Percentiles rank a stretch among this genome's conserved stretches.
phyloP scores from a whole-genome alignment of 2,329 filamentous ascomycete species.

The Nigrospora osmanthi region DNA sequence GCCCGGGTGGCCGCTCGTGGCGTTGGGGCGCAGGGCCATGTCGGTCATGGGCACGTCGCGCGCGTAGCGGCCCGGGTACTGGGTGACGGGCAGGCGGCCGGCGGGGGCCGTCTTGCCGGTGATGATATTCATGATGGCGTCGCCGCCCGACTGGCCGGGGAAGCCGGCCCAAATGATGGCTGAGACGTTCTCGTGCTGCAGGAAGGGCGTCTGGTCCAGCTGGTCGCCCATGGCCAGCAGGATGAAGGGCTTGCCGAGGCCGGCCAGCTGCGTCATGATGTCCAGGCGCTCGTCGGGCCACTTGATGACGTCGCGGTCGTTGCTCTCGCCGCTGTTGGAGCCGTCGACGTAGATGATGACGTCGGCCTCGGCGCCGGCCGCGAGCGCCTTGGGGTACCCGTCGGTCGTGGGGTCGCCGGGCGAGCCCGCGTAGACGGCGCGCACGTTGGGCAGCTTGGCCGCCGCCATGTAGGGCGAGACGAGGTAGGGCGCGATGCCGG shows the following conservation, averaged over 20 bases:
- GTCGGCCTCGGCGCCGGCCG: conserved; percentile 34
- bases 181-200: conserved; percentile 33
- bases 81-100: conserved; percentile 37
- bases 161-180: conserved; percentile 42
- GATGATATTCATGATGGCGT: conserved; percentile 38
- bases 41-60: conserved; percentile 37
- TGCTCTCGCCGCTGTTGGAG: conserved; percentile 39
- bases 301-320: conserved; percentile 39
- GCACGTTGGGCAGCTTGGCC: conserved; percentile 33
- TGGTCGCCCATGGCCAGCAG: conserved; percentile 43
- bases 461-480: conserved; percentile 46
- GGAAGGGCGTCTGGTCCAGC: conserved; percentile 34
- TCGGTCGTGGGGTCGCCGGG: conserved; percentile 17
- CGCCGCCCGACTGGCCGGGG: conserved; percentile 43
- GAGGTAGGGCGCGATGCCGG: conserved; percentile 46
- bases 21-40: conserved; percentile 36
- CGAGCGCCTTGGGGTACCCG: conserved; percentile 24
- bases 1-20: conserved; percentile 26
- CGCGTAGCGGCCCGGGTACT: conserved; percentile 38
- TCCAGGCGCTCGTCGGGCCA: conserved; percentile 45
- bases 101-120: conserved; percentile 35
- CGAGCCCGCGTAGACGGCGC: conserved; percentile 32
- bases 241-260: conserved; percentile 37
- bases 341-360: conserved; percentile 47
- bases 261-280: conserved; percentile 31